Conservation (phyloP, 2,329 filamentous ascomycete species). For the Magnaporthales sp. region DNA sequence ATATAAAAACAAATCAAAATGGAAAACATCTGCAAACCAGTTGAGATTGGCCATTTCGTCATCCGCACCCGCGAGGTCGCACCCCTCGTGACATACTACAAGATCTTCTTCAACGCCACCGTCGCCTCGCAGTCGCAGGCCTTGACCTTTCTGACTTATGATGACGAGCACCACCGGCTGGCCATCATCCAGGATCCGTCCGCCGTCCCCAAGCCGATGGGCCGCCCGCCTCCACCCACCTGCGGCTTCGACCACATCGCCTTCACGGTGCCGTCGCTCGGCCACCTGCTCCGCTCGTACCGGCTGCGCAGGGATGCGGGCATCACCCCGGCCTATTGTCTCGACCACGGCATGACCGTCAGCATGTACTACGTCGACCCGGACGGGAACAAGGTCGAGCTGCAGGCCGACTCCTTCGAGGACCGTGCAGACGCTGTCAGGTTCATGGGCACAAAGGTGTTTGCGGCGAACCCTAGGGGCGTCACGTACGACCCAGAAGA, state of each 20-base stretch:
- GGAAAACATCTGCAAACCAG: not conserved
- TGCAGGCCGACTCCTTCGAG: constrained; percentile 34
- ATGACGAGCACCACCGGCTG: constrained; percentile 38
- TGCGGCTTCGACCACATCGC: constrained; percentile 32
- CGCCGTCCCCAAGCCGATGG: constrained; percentile 6
- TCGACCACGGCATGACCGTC: constrained; percentile 38
- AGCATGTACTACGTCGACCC: constrained; percentile 40
- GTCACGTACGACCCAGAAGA: constrained; percentile 35
- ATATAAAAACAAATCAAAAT: not conserved
- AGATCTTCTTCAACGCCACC: not conserved
- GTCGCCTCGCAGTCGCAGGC: not conserved
- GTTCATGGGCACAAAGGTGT: constrained; percentile 28
- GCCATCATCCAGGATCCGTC: constrained; percentile 25
- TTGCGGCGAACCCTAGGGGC: constrained; percentile 32
- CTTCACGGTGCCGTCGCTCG: constrained; percentile 27
- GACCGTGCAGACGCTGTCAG: constrained; percentile 23
- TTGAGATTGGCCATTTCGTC: constrained; percentile 3
- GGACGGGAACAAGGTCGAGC: constrained; percentile 38
- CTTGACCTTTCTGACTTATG: constrained; percentile 30
- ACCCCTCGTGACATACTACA: not conserved
- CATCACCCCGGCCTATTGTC: constrained; percentile 30
- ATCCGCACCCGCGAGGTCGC: constrained; percentile 3
- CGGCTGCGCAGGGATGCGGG: constrained; percentile 23
- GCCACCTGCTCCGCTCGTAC: constrained; percentile 27
- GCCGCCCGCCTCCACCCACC: not conserved